Percentiles rank a stretch among this genome's conserved stretches.
Conservation (phyloP, 2,329 filamentous ascomycete species). For the Drechslerella stenobrocha region DNA sequence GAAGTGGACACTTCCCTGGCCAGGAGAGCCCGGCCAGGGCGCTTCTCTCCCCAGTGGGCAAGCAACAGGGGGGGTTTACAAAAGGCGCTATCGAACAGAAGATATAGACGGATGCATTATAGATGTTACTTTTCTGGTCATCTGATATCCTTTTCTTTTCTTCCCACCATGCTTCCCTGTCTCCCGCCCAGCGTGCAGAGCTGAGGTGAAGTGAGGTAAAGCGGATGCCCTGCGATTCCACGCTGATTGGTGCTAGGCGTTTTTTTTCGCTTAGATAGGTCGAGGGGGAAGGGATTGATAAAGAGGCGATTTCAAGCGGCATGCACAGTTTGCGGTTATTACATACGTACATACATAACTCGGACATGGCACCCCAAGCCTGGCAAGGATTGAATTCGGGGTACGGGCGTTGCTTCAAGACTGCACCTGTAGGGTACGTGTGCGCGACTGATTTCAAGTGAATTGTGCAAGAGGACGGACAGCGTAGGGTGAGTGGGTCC, state of each 20-base stretch:
- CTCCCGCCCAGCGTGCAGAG: conserved; percentile 1
- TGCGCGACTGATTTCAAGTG: too few relatives aligned
- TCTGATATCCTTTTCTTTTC: not conserved
- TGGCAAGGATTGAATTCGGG: conserved; percentile 1
- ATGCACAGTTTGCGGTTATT: conserved; percentile 19
- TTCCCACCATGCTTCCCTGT: too few relatives aligned
- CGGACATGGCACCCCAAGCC: not conserved
- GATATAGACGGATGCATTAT: not conserved
- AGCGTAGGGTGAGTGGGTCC: too few relatives aligned
- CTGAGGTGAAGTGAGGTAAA: conserved; percentile 21
- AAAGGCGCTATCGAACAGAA: not conserved
- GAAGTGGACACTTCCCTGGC: too few relatives aligned
- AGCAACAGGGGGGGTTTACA: not conserved
- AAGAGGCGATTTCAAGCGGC: conserved; percentile 32
- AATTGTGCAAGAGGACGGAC: too few relatives aligned
- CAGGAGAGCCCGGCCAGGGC: too few relatives aligned
- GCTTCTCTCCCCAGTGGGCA: too few relatives aligned
- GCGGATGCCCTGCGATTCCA: conserved; percentile 32
- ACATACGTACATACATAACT: conserved; percentile 23
- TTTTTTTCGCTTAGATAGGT: conserved; percentile 29
- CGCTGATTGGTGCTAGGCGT: conserved; percentile 33
- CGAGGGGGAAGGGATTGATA: conserved; percentile 13
- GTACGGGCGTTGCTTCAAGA: too few relatives aligned
- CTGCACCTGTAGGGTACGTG: too few relatives aligned
- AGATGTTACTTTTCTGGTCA: not conserved